Evolutionary conservation across 2,329 filamentous ascomycete genomes (phyloP).

Genomic region (Cryphonectria nitschkei): DNA sequence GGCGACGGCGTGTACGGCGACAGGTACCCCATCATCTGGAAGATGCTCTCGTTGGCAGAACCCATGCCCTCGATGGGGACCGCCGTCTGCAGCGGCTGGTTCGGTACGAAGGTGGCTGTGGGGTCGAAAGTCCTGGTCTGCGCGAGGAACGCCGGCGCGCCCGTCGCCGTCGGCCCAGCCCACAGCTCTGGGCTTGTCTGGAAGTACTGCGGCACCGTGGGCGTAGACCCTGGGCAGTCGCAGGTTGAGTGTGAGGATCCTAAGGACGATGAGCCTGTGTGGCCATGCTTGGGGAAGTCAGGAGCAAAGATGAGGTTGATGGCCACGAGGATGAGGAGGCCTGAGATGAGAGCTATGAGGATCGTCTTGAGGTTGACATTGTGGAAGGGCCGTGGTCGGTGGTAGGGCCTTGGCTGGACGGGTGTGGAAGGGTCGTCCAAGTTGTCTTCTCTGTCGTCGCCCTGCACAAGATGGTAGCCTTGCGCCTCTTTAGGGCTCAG

Average conservation of each 20-base stretch:
- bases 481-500: conserved; percentile 25
- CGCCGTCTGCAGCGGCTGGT: conserved; percentile 71
- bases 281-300: conserved; percentile 24
- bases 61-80: conserved; percentile 66
- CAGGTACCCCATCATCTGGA: conserved; percentile 70
- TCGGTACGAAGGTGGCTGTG: conserved; percentile 66
- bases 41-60: conserved; percentile 65
- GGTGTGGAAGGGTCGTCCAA: conserved; percentile 21
- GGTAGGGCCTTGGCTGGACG: conserved; percentile 18
- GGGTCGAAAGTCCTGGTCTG: conserved; percentile 71
- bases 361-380: conserved; percentile 28
- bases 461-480: conserved; percentile 30
- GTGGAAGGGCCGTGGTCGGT: conserved; percentile 24
- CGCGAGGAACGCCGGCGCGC: conserved; percentile 69
- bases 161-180: conserved; percentile 72
- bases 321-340: conserved; percentile 32
- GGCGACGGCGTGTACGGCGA: conserved; percentile 72
- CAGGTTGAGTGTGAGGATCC: conserved; percentile 9
- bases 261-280: conserved; percentile 2
- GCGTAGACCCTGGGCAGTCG: conserved; percentile 20
- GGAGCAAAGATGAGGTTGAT: conserved; percentile 33
- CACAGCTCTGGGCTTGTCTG: conserved; percentile 64
- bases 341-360: conserved; percentile 32
- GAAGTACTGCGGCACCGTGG: conserved; percentile 63
- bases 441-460: conserved; percentile 22